These are phyloP conservation scores for Yamadazyma paraphyllophila DNA, from an alignment of 805 yeast genomes.

Conservation along the genomic window DNA sequence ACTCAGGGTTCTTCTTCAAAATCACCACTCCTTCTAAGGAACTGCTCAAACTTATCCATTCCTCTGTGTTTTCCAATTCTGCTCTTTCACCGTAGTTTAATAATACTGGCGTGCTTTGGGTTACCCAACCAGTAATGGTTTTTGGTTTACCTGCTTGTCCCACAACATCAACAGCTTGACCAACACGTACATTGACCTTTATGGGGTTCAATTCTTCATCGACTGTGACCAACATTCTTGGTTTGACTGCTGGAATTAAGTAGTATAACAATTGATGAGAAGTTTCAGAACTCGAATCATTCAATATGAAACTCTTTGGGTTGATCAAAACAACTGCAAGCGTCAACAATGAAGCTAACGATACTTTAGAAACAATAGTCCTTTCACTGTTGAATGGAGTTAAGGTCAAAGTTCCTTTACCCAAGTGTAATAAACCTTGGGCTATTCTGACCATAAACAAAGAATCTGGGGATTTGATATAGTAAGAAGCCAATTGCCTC, in stretches of 20 bases:
- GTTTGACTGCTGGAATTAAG: slow-evolving; percentile 84
- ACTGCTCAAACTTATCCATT: slow-evolving; percentile 77
- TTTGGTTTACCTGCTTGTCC: slow-evolving; percentile 99
- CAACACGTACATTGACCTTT: slow-evolving; percentile 95
- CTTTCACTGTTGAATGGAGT: slow-evolving; percentile 90
- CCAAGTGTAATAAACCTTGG: slow-evolving; percentile 91
- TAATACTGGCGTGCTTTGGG: slow-evolving; percentile 95
- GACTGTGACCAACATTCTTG: slow-evolving; percentile 89
- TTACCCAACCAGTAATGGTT: slow-evolving; percentile 99
- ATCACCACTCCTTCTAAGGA: slow-evolving; percentile 93
- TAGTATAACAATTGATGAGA: slow-evolving; percentile 80
- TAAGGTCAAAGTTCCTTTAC: slow-evolving; percentile 91
- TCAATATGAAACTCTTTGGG: slow-evolving; percentile 78
- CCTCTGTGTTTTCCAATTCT: slow-evolving; percentile 85
- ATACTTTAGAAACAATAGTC: slow-evolving; percentile 79
- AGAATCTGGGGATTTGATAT: slow-evolving; percentile 85
- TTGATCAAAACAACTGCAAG: slow-evolving; percentile 80
- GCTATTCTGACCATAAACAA: slow-evolving; percentile 91
- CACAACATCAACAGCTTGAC: slow-evolving; percentile 97
- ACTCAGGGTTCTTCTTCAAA: slow-evolving; percentile 86
- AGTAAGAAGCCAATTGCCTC: slow-evolving; percentile 92
- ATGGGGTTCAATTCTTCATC: slow-evolving; percentile 88
- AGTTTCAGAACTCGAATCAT: slow-evolving; percentile 48
- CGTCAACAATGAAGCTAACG: slow-evolving; percentile 86
- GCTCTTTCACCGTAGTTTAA: slow-evolving; percentile 95